Base-by-base conservation (phyloP, 2,329 filamentous ascomycete genomes). In the Arthrobotrys sinensis region DNA sequence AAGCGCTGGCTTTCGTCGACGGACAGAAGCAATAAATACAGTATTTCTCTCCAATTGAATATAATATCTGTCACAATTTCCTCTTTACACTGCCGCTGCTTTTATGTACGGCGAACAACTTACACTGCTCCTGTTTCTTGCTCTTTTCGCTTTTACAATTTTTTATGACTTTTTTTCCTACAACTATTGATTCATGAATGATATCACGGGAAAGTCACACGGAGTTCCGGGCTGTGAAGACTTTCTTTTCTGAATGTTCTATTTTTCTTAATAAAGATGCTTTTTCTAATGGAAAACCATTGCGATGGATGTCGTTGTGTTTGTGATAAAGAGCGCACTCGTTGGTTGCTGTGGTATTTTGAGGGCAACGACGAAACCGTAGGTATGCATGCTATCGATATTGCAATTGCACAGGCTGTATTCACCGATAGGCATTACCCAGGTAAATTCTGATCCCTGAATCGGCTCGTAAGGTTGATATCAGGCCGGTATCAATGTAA, bases 1-100 rank as follows among this genome's bases (percentile, higher is more conserved):
- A 96, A 82, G 96, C 96, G 32, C 86, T 99, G 81, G 91, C 93
- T 83, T 99, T 99, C 84, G 94, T 99, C 11, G 95, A 98, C 84
- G 95, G 94, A 19, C 93, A 97, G 85, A 78, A 78, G 67, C 67
- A 78, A 62, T 78, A 68, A 64, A 68, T 16, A 53, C 14, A 11
- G 87, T 87, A 34, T 43, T 65, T 19, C 7, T 12, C 3, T 12
- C 55, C 5, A 52, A 32, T 52, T 5, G 12, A 43, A 24, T 28
- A 34, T 28, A n/a, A 11, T 38, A 21, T 21, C 28, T 40, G 19
- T 36, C 34, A 38, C 21, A 4, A 21, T 60, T 43, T 57, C 36
- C 36, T 4, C 4, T 10, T 43, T 34, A 50, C 36, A 14, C n/a
- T 19, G 32, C 46, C 24, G 48, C 46, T 45, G 40, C 45, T 60